Evolutionary conservation across 164 flowering plant genomes (phyloP), one percentile per base, ranked within the genome.

Genomic region (Piper longum): DNA sequence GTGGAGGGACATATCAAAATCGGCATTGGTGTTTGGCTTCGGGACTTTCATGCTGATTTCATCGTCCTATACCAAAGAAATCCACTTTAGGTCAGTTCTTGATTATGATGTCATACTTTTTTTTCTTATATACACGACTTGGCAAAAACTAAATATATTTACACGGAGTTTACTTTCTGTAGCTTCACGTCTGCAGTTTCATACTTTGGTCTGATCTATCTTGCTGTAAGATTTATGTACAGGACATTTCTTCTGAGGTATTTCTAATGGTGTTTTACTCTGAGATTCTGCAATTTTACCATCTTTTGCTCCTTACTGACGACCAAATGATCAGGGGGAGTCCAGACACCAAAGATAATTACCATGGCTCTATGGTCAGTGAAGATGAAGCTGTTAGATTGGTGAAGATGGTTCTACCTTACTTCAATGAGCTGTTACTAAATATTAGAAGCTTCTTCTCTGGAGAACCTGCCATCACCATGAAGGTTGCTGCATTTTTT

Each of bases 381-480:
- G 95, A 92, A 76, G 93, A 83, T 75, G 96, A 92, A 71, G 88
- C 85, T 60, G 66, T 89, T 41, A 82, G 93, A 87, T 40, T 89
- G 16, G 26, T 85, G 16, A 86, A 79, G 74, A 39, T 82, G 70
- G 8, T 87, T 16, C 81, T 92, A 69, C 93, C 96, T 66, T 89
- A 81, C 79, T 54, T 92, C 67, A 92, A 92, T 67, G 93, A 85
- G 79, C 78, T 78, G 64, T 73, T 89, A 1, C 44, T 78, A 62
- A 82, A 78, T 63, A 68, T 89, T 63, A 83, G 70, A 73, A 77
- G 74, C 65, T 77, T 92, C 14, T 86, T 92, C 68, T 83, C 88
- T 61, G 98, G 98, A 56, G 95, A 92, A 66, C 95, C 98, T 72
- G 76, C 86, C 3, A 86, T 85, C 5, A 89, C 98, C 56, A 81